Base-by-base conservation (phyloP, 176 grass and related monocot genomes). In the Oryza australiensis region DNA sequence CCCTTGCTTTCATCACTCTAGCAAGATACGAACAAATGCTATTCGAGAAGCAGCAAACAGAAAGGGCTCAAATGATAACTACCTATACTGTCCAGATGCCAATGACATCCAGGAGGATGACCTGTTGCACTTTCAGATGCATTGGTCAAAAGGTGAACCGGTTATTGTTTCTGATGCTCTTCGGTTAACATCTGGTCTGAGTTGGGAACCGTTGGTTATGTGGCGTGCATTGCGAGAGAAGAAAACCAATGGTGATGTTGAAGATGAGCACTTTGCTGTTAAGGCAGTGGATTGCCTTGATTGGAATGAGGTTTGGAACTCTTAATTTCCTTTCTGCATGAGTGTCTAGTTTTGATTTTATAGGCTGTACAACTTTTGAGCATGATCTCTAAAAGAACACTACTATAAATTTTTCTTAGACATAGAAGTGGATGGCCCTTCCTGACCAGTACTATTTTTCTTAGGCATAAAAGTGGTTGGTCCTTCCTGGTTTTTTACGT, bases 201-300 rank as follows among this genome's bases (percentile, higher is more conserved):
- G 95, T 66, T 98, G 95, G 95, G 95, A 93, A 64, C 95, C 90
- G 5, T 84, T 86, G 84, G 95, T 98, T 70, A 98, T 98, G 95
- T 98, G 92, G 95, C 86, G 88, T 45, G 92, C 92, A 68, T 71
- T 98, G 75, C 79, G 92, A 48, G 87, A 94, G 85, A 53, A 20
- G 49, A 97, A 15, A 80, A 77, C 64, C 55, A 41, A 87, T 26
- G 59, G 65, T 33, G 80, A 82, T 24, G 73, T 12, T 37, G 71
- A 72, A 80, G 82, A 85, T 23, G 80, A 94, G 64, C 76, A 86
- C 18, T 74, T 90, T 26, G 28, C 68, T 59, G 89, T 97, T 33
- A 82, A 32, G 45, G 91, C 85, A 28, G 53, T 97, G 59, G 94
- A 97, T 70, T 97, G 94, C 63, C 87, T 97, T 86, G 91, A 97